Evolutionary conservation across 1,284 basidiomycete genomes (phyloP).

Genomic region (Rhizoctonia solani): DNA sequence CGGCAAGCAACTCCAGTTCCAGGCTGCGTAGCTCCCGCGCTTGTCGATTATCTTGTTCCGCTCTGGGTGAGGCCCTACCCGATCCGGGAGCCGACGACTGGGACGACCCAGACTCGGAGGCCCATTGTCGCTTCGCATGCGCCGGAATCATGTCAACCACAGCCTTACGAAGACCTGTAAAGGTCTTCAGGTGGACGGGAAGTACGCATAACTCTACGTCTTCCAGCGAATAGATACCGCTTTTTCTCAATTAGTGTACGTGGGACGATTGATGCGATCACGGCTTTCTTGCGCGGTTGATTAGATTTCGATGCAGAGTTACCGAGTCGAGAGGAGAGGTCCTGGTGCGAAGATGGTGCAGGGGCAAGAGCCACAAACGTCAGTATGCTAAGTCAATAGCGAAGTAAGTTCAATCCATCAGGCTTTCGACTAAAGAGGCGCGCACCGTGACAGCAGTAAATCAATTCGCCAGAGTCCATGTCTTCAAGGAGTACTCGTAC

Average conservation of each 20-base stretch:
- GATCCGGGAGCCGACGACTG: slow-evolving; percentile 8
- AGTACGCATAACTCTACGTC: slow-evolving; percentile 44
- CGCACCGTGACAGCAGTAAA: slow-evolving; percentile 46
- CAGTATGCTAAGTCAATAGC: slow-evolving; percentile 44
- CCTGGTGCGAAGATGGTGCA: slow-evolving; percentile 30
- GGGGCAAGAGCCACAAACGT: slow-evolving; percentile 46
- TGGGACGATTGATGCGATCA: slow-evolving; percentile 42
- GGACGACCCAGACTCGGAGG: slow-evolving; percentile 24
- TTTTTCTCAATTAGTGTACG: slow-evolving; percentile 45
- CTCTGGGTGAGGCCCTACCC: slow-evolving; percentile 13
- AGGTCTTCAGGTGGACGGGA: slow-evolving; percentile 18
- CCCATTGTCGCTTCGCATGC: slow-evolving; percentile 28
- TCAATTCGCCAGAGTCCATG: slow-evolving; percentile 38
- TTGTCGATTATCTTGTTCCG: slow-evolving; percentile 19
- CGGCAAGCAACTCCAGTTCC: slow-evolving; percentile 36
- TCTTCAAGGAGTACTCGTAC: slow-evolving; percentile 46
- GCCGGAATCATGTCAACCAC: slow-evolving; percentile 14
- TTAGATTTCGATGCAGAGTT: slow-evolving; percentile 36
- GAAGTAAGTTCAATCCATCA: not conserved
- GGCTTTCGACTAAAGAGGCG: not conserved
- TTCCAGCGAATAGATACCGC: slow-evolving; percentile 47
- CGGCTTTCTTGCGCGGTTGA: slow-evolving; percentile 34
- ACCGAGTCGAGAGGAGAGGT: slow-evolving; percentile 38
- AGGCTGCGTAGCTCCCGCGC: slow-evolving; percentile 37
- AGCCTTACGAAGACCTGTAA: slow-evolving; percentile 7